Evolutionary conservation across 2,329 filamentous ascomycete genomes (phyloP).

Genomic region (Sclerotinia trifoliorum): DNA sequence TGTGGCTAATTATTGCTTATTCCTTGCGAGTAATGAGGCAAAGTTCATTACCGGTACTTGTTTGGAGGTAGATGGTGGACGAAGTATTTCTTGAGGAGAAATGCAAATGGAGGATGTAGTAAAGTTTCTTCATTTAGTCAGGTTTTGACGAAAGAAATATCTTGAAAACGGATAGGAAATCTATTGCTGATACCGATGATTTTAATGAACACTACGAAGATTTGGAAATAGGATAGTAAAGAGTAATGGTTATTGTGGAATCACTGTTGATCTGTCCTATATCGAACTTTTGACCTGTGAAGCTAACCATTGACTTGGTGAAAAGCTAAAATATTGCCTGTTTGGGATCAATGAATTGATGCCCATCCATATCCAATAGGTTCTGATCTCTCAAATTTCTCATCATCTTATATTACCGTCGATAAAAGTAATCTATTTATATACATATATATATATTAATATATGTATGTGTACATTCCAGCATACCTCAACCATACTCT

Average conservation of each 20-base stretch:
- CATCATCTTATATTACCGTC: not conserved
- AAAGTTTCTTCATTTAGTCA: not conserved
- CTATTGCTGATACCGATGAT: not conserved
- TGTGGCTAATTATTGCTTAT: constrained; percentile 69
- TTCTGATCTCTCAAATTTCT: not conserved
- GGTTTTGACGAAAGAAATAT: not conserved
- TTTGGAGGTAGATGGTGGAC: constrained; percentile 61
- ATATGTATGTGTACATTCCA: too few species aligned
- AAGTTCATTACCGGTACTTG: constrained; percentile 72
- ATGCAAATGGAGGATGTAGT: not conserved
- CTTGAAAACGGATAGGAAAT: not conserved
- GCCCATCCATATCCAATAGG: not conserved
- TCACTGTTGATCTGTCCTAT: not conserved
- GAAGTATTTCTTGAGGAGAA: constrained; percentile 36
- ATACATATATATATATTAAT: too few species aligned
- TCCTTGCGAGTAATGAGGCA: constrained; percentile 69
- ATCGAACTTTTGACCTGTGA: not conserved
- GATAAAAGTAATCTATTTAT: not conserved
- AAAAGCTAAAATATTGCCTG: not conserved
- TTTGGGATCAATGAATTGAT: not conserved
- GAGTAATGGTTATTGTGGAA: too few species aligned
- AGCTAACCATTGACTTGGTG: not conserved
- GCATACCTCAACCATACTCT: not conserved
- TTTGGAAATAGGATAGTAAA: not conserved
- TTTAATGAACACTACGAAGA: not conserved